Evolutionary conservation across 306 rosid genomes (phyloP), one percentile per base, ranked within the genome.

Genomic region (Vicia villosa): DNA sequence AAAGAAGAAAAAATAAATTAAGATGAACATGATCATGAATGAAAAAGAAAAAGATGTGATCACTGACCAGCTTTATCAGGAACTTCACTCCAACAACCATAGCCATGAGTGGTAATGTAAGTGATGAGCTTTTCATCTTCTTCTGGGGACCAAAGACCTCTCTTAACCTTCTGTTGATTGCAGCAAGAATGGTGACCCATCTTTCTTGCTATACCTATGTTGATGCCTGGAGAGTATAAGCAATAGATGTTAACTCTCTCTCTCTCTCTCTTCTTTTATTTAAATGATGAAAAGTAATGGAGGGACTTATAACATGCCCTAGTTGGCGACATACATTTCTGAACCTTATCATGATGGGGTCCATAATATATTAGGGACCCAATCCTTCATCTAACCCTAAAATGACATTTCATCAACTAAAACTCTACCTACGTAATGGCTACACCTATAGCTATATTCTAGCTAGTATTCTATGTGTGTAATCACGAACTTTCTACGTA

Each of bases 141-240:
- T 55, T 90, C 97, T 0, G 98, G 98, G 5, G 97, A 93, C 98
- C 98, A 93, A 47, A 93, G 97, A 10, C 97, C 98, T 81, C 97
- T 84, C 89, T 93, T 93, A 61, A 93, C 98, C 82, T 93, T 93
- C 86, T 90, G 97, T 65, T 93, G 97, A 74, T 93, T 93, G 82
- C 98, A 93, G 85, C 98, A 93, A 36, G 97, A 86, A 76, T 90
- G 98, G 70, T 90, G 98, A 20, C 98, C 98, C 98, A 93, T 46
- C 11, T 16, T 34, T 41, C 41, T 52, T 9, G 3, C 45, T 12
- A 32, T 32, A 34, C 38, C 38, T 34, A 34, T 34, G 10, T 7
- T 34, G 38, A 6, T 43, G 17, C 17, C 49, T 43, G 49, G 24
- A 47, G 19, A 47, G 21, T 24, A 52, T 21, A 52, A 54, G 10